Evolutionary conservation across 1,139 yeast genomes (phyloP), one percentile per base, ranked within the genome.

Genomic region (Hansenula sp.): DNA sequence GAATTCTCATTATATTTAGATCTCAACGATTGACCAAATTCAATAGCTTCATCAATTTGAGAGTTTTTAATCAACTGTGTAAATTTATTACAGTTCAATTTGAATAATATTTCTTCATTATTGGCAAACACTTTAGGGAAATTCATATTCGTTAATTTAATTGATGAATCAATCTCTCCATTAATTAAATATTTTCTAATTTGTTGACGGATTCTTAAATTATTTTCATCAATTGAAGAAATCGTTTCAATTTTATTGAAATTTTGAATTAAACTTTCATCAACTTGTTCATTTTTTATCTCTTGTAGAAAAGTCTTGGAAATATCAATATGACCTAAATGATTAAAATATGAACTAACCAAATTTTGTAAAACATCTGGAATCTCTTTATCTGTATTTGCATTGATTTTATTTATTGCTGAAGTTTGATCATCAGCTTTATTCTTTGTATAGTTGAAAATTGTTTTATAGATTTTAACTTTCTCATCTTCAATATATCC

Each of bases 241-340:
- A 19, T 11, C 4, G 25, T 13, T 19, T 37, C 39, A 28, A 29
- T 39, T 50, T 51, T 61, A 41, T 53, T 60, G 33, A 12, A 41
- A 36, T 42, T 58, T 48, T 42, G 59, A 60, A 48, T 57, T 54
- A 46, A 52, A 48, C 40, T 47, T 19, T 53, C 57, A 32, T 58
- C 53, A 16, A 52, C 45, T 37, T 49, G 54, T 36, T 60, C 60
- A 13, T 54, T 57, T 33, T 54, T 53, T 35, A 80, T 61, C 49
- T 77, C 88, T 24, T 65, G 61, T 25, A 75, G 65, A 54, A 89
- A 82, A 0, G 88, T 81, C 45, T 74, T 74, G 10, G 84, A 79
- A 0, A 90, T 79, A 39, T 83, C 83, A 43, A 77, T 70, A 57
- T 78, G 82, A 0, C 96, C 96, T 53, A 82, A 80, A 54, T 86